Percentiles rank a stretch among this genome's conserved stretches.
phyloP scores from a whole-genome alignment of 805 yeast genomes.

The Barnettozyma californica region DNA sequence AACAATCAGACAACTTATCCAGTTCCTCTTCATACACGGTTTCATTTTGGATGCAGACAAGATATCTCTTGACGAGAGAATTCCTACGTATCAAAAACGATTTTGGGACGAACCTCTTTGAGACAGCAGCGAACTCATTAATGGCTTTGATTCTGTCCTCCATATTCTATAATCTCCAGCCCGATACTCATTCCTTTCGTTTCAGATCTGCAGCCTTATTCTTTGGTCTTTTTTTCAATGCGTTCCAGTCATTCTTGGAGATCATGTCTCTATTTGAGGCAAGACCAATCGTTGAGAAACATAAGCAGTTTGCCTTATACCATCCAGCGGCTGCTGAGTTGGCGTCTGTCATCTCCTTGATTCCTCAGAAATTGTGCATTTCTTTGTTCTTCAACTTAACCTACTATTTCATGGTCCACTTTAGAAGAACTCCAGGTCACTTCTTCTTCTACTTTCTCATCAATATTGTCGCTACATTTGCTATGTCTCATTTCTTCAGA shows the following conservation, averaged over 20 bases:
- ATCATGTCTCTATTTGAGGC: constrained; percentile 51
- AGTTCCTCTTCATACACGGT: constrained; percentile 44
- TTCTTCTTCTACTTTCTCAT: constrained; percentile 48
- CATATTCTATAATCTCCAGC: constrained; percentile 44
- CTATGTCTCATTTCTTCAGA: constrained; percentile 52
- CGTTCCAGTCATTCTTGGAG: constrained; percentile 52
- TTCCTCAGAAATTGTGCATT: constrained; percentile 54
- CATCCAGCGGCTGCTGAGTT: constrained; percentile 72
- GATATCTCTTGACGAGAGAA: constrained; percentile 38
- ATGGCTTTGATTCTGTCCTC: constrained; percentile 53
- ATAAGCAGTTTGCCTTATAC: constrained; percentile 64
- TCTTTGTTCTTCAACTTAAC: constrained; percentile 41
- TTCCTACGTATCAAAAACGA: constrained; percentile 44
- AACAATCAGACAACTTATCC: constrained; percentile 41
- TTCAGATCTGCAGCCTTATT: constrained; percentile 57
- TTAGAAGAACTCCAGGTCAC: constrained; percentile 44
- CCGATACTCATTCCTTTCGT: constrained; percentile 40
- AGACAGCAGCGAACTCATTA: constrained; percentile 36
- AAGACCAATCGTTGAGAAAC: constrained; percentile 59
- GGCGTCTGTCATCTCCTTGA: constrained; percentile 52
- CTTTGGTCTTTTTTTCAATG: constrained; percentile 55
- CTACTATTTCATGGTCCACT: constrained; percentile 51
- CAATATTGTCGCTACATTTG: constrained; percentile 35
- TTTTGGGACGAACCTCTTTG: constrained; percentile 37
- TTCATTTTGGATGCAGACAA: constrained; percentile 45